A percentile compares a stretch with the other conserved stretches of the same genome.
These are phyloP conservation scores for Allomyces arbusculus DNA, from an alignment of 192 early-diverging fungal species.

Conservation along the genomic window DNA sequence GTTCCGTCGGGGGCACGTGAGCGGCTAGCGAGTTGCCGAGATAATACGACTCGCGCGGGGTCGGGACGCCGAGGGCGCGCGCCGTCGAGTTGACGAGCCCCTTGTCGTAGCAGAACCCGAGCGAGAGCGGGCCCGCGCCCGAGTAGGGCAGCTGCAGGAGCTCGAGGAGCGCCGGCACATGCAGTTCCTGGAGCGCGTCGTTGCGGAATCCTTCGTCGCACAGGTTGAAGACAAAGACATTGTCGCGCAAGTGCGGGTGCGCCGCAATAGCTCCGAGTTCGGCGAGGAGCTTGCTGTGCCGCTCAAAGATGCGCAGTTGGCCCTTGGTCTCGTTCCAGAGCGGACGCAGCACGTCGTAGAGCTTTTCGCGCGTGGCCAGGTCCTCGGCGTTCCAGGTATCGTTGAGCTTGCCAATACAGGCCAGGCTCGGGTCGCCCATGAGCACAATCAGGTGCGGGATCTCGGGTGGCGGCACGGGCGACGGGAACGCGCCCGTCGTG, in stretches of 20 bases:
- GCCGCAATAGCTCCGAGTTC: background rate
- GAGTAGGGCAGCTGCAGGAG: constrained; percentile 24
- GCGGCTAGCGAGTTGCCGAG: constrained; percentile 6
- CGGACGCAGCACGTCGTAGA: constrained; percentile 8
- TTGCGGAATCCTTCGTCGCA: constrained; percentile 37
- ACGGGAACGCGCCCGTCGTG: background rate
- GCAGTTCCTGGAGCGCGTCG: constrained; percentile 30
- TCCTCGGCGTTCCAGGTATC: constrained; percentile 35
- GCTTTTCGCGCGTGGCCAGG: constrained; percentile 17
- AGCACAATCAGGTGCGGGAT: constrained; percentile 12
- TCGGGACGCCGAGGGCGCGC: constrained; percentile 27
- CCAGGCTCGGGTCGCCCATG: constrained; percentile 22
- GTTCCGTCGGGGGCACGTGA: constrained; percentile 3
- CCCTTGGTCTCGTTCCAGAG: constrained; percentile 11
- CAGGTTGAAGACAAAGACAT: constrained; percentile 23
- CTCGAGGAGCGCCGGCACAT: constrained; percentile 30
- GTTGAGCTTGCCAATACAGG: constrained; percentile 32
- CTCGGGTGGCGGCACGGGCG: background rate
- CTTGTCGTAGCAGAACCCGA: constrained; percentile 34
- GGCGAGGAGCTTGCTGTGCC: background rate
- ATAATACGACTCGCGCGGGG: constrained; percentile 22
- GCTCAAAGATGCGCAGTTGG: background rate
- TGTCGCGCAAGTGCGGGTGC: constrained; percentile 5
- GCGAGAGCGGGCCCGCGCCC: constrained; percentile 30
- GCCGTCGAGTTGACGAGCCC: constrained; percentile 31